Evolutionary conservation across 2,329 filamentous ascomycete genomes (phyloP).

Genomic region (Colletotrichum coccodes): DNA sequence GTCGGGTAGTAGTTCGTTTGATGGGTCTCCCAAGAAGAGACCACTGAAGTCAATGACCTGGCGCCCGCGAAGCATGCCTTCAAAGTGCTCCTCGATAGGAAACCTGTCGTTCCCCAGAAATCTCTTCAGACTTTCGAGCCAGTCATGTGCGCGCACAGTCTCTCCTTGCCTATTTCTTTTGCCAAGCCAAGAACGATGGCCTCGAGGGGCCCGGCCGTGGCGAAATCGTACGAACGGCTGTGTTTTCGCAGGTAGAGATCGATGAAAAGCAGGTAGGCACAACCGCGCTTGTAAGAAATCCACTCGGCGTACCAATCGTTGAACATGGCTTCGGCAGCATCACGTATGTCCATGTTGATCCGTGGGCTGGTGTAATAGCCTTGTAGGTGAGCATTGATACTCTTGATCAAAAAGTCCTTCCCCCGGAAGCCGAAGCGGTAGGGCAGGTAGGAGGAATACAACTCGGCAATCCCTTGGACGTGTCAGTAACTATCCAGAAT

Average conservation of each 20-base stretch:
- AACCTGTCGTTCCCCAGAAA: not conserved
- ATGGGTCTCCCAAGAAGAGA: not conserved
- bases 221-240: not conserved
- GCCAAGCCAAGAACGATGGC: not conserved
- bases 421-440: conserved; percentile 31
- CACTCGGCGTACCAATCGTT: conserved; percentile 29
- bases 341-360: conserved; percentile 10
- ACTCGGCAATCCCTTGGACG: conserved; percentile 19
- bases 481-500: not conserved
- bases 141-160: not conserved
- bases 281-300: conserved; percentile 12
- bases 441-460: conserved; percentile 26
- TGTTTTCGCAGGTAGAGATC: conserved; percentile 3
- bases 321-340: conserved; percentile 22
- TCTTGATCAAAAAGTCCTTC: conserved; percentile 19
- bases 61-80: conserved; percentile 10
- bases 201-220: conserved; percentile 1
- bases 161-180: not conserved
- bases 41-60: conserved; percentile 1
- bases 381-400: conserved; percentile 20
- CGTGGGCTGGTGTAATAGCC: conserved; percentile 31
- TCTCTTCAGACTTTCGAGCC: not conserved
- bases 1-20: not conserved
- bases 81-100: not conserved
- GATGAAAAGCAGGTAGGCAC: conserved; percentile 13